Base-by-base conservation (phyloP, 2,329 filamentous ascomycete species). In the Pezizomycotina sp. region DNA sequence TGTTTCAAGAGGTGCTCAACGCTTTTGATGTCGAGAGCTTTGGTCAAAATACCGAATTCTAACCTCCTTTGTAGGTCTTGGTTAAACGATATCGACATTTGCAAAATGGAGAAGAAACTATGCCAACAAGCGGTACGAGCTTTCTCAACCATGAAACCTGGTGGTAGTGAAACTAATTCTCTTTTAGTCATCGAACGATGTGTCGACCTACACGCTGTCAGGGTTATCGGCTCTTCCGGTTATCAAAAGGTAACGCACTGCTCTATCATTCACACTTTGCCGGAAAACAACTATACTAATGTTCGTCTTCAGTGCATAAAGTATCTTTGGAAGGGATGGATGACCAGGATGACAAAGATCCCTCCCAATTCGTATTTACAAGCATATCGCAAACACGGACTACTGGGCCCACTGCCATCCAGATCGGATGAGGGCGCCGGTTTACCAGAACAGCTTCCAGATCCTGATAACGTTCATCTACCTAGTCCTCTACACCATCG, bases 261-360 rank as follows among this genome's bases (percentile, higher is more conserved):
- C n/a, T 28, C 13, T 35, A 15, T 6, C 15, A 10, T 16, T 20
- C 19, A 18, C 8, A 19, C 9, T n/a, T 32, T 15, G 9, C 8
- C 13, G 21, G 9, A n/a, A n/a, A n/a, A n/a, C 10, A 2, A n/a
- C 8, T 28, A n/a, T n/a, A n/a, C n/a, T 31, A 12, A 25, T 27
- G 34, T 24, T 14, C 15, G 27, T 15, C 4, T 22, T 27, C 53
- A 91, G 60, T 95, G 86, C 54, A 82, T 95, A 52, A 71, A 68
- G 45, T 82, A 91, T 53, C 72, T 98, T 6, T 98, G 89, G 89
- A 72, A 74, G 44, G 89, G 89, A 14, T 98, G 89, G 89, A 64
- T 95, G 6, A 74, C n/a, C 89, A 98, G 56, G 82, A 93, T 48
- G 83, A 93, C 50, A 68, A 84, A 31, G 84, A 95, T 50, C 78